Conservation (phyloP, 495 filamentous ascomycete genomes). For the Cercophora newfieldiana region DNA sequence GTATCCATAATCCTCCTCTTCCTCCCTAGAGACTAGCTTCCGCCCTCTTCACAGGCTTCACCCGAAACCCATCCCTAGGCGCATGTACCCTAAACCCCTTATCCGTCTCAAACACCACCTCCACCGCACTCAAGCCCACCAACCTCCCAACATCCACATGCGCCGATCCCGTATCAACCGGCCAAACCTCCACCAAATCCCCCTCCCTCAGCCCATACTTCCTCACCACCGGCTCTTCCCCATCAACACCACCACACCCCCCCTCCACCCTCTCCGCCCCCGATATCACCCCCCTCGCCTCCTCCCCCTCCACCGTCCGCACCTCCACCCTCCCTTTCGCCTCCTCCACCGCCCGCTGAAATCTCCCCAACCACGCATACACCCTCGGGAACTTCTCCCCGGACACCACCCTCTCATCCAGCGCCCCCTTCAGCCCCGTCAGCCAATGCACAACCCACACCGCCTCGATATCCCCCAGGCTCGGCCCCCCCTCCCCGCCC, state of each 20-base stretch:
- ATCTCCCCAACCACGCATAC: slow-evolving; percentile 58
- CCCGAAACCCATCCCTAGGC: slow-evolving; percentile 56
- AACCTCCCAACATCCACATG: slow-evolving; percentile 55
- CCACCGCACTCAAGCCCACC: slow-evolving; percentile 45
- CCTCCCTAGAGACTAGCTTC: slow-evolving; percentile 5
- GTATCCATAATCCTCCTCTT: background rate
- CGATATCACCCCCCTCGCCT: slow-evolving; percentile 46
- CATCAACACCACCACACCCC: slow-evolving; percentile 41
- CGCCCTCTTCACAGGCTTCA: slow-evolving; percentile 30
- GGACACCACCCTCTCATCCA: slow-evolving; percentile 44
- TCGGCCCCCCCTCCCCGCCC: slow-evolving; percentile 38
- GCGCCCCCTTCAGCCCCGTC: slow-evolving; percentile 44
- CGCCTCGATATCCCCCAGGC: slow-evolving; percentile 60
- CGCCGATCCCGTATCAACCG: slow-evolving; percentile 55
- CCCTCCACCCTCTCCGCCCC: slow-evolving; percentile 33
- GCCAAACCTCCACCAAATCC: slow-evolving; percentile 52
- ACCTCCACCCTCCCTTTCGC: slow-evolving; percentile 29
- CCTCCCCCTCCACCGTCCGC: slow-evolving; percentile 44
- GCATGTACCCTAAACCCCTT: slow-evolving; percentile 54
- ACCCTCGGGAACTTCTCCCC: slow-evolving; percentile 49
- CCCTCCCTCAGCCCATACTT: slow-evolving; percentile 46
- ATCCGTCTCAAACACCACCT: slow-evolving; percentile 54
- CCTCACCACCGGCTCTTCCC: slow-evolving; percentile 41
- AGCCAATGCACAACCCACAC: slow-evolving; percentile 65
- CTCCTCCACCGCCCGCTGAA: slow-evolving; percentile 37